Percentiles rank a stretch among this genome's conserved stretches.
Conservation (phyloP, 2,329 filamentous ascomycete genomes). For the Phoma sp. region DNA sequence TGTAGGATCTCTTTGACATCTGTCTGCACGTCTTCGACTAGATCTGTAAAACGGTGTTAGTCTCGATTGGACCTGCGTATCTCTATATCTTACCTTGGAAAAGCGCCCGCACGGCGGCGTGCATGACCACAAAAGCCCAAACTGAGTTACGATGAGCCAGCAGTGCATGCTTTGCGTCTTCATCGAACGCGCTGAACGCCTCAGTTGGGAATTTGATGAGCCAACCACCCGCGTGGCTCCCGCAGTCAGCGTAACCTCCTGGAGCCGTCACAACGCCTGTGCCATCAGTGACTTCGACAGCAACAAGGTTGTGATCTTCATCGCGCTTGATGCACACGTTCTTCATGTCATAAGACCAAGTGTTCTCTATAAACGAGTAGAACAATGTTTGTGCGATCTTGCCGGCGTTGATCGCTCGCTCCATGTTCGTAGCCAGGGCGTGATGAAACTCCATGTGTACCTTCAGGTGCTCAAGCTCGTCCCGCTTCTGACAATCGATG, state of each 20-base stretch:
- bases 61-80: not conserved
- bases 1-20: constrained; percentile 25
- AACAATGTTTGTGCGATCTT: constrained; percentile 20
- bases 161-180: constrained; percentile 15
- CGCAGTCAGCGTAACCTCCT: constrained; percentile 11
- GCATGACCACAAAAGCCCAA: constrained; percentile 25
- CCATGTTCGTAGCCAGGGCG: constrained; percentile 1
- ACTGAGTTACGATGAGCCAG: constrained; percentile 18
- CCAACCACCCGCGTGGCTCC: constrained; percentile 19
- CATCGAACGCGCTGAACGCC: constrained; percentile 4
- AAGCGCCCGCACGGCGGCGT: constrained; percentile 13
- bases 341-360: constrained; percentile 25
- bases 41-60: constrained; percentile 12
- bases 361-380: constrained; percentile 20
- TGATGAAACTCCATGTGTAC: constrained; percentile 1
- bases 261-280: constrained; percentile 11
- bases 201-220: constrained; percentile 17
- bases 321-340: constrained; percentile 9
- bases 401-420: constrained; percentile 17
- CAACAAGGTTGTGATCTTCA: constrained; percentile 3
- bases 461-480: constrained; percentile 12
- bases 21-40: constrained; percentile 20
- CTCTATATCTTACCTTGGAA: constrained; percentile 15
- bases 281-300: constrained; percentile 17
- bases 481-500: constrained; percentile 4